These are phyloP conservation scores for Entomortierella parvispora DNA, from an alignment of 192 early-diverging fungal genomes.

Conservation along the genomic window DNA sequence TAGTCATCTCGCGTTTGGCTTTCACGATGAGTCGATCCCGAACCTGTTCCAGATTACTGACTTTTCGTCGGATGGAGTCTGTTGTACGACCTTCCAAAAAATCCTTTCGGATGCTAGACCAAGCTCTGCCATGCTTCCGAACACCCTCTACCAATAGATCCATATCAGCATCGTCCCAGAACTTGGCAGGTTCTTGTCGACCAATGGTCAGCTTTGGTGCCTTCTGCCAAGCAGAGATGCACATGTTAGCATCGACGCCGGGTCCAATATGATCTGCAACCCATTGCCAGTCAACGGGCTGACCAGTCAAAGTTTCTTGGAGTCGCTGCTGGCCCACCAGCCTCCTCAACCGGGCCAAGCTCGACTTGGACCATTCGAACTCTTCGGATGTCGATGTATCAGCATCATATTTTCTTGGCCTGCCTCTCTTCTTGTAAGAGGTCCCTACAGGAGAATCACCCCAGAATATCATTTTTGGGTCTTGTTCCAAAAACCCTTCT, in stretches of 20 bases:
- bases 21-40: conserved; percentile 9
- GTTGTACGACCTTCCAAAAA: conserved; percentile 15
- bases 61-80: conserved; percentile 40
- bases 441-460: too few species aligned
- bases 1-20: background rate
- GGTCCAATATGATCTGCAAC: conserved; percentile 47
- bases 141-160: conserved; percentile 11
- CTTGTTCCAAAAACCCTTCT: background rate
- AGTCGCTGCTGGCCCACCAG: conserved; percentile 34
- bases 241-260: conserved; percentile 24
- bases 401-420: background rate
- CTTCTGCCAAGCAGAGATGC: conserved; percentile 28
- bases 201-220: background rate
- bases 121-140: conserved; percentile 6
- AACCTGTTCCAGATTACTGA: conserved; percentile 25
- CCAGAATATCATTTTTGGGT: background rate
- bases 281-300: conserved; percentile 34
- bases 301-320: conserved; percentile 5
- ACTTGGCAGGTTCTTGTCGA: background rate
- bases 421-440: background rate
- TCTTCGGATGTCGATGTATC: background rate
- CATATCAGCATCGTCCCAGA: conserved; percentile 20
- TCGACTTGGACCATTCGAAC: conserved; percentile 5
- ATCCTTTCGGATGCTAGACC: conserved; percentile 18
- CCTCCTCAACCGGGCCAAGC: conserved; percentile 8